Base-by-base conservation (phyloP, 2,329 filamentous ascomycete genomes). In the Colletotrichum karsti region DNA sequence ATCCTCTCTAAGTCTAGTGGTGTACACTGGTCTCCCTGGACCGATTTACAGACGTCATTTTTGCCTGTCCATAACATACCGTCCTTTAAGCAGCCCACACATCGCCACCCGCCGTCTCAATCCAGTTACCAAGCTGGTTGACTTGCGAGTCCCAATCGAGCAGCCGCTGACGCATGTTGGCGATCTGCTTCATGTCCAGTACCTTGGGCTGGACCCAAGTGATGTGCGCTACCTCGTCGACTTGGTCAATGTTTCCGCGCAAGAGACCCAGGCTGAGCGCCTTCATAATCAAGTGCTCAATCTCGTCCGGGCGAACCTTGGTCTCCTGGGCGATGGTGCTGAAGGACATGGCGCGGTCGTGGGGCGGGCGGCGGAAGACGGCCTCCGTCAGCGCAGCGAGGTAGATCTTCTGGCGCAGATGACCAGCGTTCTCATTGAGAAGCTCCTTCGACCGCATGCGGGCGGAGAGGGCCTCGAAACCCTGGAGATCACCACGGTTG, bases 121-220 rank as follows among this genome's bases (percentile, higher is more conserved):
- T 97, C 94, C 95, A 98, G 83, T 97, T 96, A 71, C 95, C 95
- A 64, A 99, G 86, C 80, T 96, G 92, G 79, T 98, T 98, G 71
- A 99, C 95, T 77, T 94, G 97, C 56, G 92, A 91, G 79, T 98
- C 95, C 96, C 96, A 99, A 76, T 99, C 95, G 78, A 92, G 91
- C 77, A 99, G 82, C 74, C 96, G 87, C 77, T 90, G 87, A 75
- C 93, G 90, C 95, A 99, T 98, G 76, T 91, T 93, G 75, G 92
- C 93, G 74, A 99, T 97, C 85, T 98, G 96, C 81, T 90, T 91
- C 90, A 95, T 94, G 80, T 98, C 96, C 73, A 99, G 83, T 33
- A 99, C 95, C 88, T 98, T 98, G 22, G 96, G 96, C 84, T 99
- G 96, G 67, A 99, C 96, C 96, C 96, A 99, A 76, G 95, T 95